Conservation (phyloP, 345 rosid species). For the Abelmoschus esculentus region DNA sequence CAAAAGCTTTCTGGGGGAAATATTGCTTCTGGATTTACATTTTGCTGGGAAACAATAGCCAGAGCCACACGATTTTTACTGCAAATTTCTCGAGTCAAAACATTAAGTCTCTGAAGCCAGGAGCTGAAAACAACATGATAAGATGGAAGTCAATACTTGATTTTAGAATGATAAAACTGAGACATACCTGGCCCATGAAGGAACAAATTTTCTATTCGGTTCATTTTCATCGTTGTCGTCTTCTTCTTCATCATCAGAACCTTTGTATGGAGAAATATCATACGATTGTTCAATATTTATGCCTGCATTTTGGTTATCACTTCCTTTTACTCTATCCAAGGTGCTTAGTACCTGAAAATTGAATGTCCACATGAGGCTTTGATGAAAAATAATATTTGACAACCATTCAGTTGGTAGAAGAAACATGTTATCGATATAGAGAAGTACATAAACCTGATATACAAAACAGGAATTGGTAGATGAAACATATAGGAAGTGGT, state of each 20-base stretch:
- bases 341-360: conserved; percentile 30
- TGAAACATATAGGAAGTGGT: neutral
- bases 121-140: neutral
- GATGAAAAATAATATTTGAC: neutral
- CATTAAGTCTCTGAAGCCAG: neutral
- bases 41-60: conserved; percentile 41
- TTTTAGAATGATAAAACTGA: neutral
- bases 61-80: conserved; percentile 45
- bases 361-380: conserved; percentile 12
- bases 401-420: neutral
- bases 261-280: conserved; percentile 83
- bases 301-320: neutral
- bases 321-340: conserved; percentile 22
- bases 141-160: neutral
- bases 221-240: conserved; percentile 9
- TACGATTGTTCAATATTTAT: conserved; percentile 51
- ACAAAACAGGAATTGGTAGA: neutral
- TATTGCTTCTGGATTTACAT: conserved; percentile 34
- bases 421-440: neutral
- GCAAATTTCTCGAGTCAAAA: conserved; percentile 19
- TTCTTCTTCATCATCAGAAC: conserved; percentile 84
- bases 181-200: conserved; percentile 74
- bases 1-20: conserved; percentile 49
- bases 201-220: conserved; percentile 49
- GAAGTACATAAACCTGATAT: neutral